phyloP scores from a whole-genome alignment of 2,329 filamentous ascomycete species.

The Fusarium anthophilum region DNA sequence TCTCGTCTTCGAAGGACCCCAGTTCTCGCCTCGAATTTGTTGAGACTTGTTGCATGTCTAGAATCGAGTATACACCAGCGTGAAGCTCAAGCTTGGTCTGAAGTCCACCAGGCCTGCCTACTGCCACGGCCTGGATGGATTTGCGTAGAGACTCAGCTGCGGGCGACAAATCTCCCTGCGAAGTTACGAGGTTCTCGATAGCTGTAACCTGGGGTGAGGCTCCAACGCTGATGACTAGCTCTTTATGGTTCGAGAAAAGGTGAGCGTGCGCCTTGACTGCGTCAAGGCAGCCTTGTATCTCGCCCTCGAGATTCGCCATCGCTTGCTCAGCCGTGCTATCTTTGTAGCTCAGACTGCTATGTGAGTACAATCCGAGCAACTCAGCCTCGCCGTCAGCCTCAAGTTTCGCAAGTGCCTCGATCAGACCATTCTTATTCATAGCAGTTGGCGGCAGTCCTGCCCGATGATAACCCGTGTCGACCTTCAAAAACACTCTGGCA shows the following conservation, averaged over 20 bases:
- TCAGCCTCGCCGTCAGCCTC: conserved; percentile 15
- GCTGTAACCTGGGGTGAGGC: conserved; percentile 47
- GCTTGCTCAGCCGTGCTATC: conserved; percentile 40
- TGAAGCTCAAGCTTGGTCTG: conserved; percentile 63
- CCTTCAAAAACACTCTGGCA: conserved; percentile 64
- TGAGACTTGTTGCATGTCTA: conserved; percentile 72
- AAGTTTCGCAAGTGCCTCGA: conserved; percentile 47
- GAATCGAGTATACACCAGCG: conserved; percentile 70
- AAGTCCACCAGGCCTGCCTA: neutral
- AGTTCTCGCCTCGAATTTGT: conserved; percentile 55
- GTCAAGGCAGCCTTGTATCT: conserved; percentile 45
- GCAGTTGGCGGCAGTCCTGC: conserved; percentile 62
- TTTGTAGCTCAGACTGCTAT: conserved; percentile 48
- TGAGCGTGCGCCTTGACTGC: conserved; percentile 23
- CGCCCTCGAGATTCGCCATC: conserved; percentile 43
- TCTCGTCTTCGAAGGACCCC: conserved; percentile 51
- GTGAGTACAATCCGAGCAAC: conserved; percentile 45
- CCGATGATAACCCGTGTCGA: conserved; percentile 72
- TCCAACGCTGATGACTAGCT: conserved; percentile 45
- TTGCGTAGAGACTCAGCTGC: conserved; percentile 6
- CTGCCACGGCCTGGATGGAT: neutral
- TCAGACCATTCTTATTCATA: conserved; percentile 51
- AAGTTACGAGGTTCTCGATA: conserved; percentile 36
- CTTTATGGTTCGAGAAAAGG: conserved; percentile 20
- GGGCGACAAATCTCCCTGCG: neutral